phyloP scores from a whole-genome alignment of 495 filamentous ascomycete genomes.

The Aspergillus haitiensis region DNA sequence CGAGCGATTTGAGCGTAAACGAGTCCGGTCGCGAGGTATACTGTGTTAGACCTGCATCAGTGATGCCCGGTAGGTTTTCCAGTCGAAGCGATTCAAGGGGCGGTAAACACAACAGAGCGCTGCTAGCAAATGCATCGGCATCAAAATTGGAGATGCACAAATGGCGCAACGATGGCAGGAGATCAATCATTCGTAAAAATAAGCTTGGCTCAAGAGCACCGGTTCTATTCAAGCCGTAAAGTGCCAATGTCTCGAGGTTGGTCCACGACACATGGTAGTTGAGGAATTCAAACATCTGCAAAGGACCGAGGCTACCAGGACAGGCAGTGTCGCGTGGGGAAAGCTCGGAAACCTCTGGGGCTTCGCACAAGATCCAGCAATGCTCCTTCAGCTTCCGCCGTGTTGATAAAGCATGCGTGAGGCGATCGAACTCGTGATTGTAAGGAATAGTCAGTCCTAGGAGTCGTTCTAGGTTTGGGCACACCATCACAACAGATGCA shows the following conservation, averaged over 20 bases:
- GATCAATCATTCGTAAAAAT: conserved; percentile 66
- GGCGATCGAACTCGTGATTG: conserved; percentile 68
- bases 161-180: conserved; percentile 67
- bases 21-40: conserved; percentile 63
- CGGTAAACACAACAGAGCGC: conserved; percentile 68
- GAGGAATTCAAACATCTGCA: conserved; percentile 67
- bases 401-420: conserved; percentile 78
- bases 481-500: conserved; percentile 81
- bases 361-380: conserved; percentile 69
- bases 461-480: conserved; percentile 78
- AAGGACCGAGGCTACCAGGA: conserved; percentile 57
- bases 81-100: conserved; percentile 71
- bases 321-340: conserved; percentile 47
- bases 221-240: conserved; percentile 61
- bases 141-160: conserved; percentile 75
- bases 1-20: conserved; percentile 56
- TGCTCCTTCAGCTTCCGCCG: conserved; percentile 72
- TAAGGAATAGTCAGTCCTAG: conserved; percentile 70
- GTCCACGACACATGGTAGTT: conserved; percentile 70
- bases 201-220: conserved; percentile 64
- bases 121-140: conserved; percentile 69
- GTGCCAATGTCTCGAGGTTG: conserved; percentile 68
- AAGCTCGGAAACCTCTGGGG: conserved; percentile 42
- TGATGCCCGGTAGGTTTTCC: conserved; percentile 73
- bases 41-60: conserved; percentile 70